Base-by-base conservation (phyloP, 1,284 basidiomycete genomes). In the Puccinia polysora region DNA sequence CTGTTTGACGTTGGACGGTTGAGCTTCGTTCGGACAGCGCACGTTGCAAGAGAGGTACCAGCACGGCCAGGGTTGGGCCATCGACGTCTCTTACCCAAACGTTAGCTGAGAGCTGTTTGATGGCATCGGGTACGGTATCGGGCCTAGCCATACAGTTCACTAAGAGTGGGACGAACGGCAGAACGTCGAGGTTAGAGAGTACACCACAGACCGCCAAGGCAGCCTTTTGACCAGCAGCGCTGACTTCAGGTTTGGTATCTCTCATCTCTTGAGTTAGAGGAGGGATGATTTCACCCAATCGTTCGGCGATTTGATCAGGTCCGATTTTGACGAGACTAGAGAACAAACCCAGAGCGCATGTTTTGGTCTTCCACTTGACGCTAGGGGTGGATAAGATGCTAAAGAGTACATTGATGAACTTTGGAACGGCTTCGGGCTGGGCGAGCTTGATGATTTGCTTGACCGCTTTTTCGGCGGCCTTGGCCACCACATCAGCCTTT, bases 11-110 rank as follows among this genome's bases (percentile, higher is more conserved):
- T 77, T 82, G 81, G 23, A 82, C 81, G 58, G 79, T 81, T 87
- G 94, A 96, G 75, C 91, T 94, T 76, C 95, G 86, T 81, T 97
- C 95, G 79, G 95, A 95, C 76, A 98, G 84, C 6, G 92, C 95
- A 78, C 96, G 91, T 67, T 87, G 84, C 68, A 98, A 84, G 49
- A 98, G 86, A 4, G 95, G 95, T 1, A 96, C 93, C 76, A 98
- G 87, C 76, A 98, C 92, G 28, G 96, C 95, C 49, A 98, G 86
- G 15, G 95, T 93, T 15, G 95, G 95, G 0, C 91, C 89, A 38
- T 90, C 97, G 76, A 98, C 93, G 82, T 98, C 95, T 68, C 93
- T 91, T 73, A 98, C 96, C 77, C 97, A 98, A 15, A 95, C 97
- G 47, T 91, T 94, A 72, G 87, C 89, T 6, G 92, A 94, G 8